A percentile compares a stretch with the other conserved stretches of the same genome.
These are phyloP conservation scores for Monosporascus sp. DNA, from an alignment of 2,329 filamentous ascomycete genomes.

Conservation along the genomic window DNA sequence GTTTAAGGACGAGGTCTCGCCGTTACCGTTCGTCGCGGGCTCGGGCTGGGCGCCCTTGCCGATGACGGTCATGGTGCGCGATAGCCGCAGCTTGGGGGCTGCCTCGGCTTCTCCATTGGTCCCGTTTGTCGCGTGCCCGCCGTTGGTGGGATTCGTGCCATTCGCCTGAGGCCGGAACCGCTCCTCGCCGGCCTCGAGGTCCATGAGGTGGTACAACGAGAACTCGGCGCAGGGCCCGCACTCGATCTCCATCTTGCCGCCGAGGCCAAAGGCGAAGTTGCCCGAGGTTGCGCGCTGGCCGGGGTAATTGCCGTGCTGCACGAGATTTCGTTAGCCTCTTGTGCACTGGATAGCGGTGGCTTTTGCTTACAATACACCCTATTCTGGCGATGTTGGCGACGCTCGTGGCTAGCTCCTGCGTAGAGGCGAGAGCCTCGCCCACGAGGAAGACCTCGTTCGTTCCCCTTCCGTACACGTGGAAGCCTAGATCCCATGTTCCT, in stretches of 20 bases:
- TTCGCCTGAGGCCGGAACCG: conserved; percentile 1
- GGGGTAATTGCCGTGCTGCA: conserved; percentile 38
- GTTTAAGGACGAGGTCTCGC: too few relatives aligned
- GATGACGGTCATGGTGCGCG: conserved; percentile 7
- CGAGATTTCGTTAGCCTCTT: conserved; percentile 1
- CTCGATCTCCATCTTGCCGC: conserved; percentile 29
- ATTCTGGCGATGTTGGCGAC: conserved; percentile 36
- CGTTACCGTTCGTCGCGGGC: too few relatives aligned
- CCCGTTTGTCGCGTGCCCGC: neutral
- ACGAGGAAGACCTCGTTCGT: conserved; percentile 40
- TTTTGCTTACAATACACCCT: conserved; percentile 25
- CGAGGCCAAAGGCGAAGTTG: conserved; percentile 42
- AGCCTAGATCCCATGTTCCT: conserved; percentile 32
- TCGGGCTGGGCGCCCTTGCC: conserved; percentile 3
- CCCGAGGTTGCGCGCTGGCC: conserved; percentile 48
- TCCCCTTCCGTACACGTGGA: conserved; percentile 40
- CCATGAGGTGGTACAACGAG: conserved; percentile 44
- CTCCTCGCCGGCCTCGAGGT: conserved; percentile 26
- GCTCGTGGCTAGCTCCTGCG: conserved; percentile 38
- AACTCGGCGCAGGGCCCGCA: conserved; percentile 38
- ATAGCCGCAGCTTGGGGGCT: conserved; percentile 6
- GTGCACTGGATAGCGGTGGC: neutral
- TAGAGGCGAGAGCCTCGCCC: conserved; percentile 38
- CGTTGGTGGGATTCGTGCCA: neutral
- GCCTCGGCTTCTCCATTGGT: conserved; percentile 4